Conservation (phyloP, 768 basidiomycete genomes). For the Amyloporia xantha region DNA sequence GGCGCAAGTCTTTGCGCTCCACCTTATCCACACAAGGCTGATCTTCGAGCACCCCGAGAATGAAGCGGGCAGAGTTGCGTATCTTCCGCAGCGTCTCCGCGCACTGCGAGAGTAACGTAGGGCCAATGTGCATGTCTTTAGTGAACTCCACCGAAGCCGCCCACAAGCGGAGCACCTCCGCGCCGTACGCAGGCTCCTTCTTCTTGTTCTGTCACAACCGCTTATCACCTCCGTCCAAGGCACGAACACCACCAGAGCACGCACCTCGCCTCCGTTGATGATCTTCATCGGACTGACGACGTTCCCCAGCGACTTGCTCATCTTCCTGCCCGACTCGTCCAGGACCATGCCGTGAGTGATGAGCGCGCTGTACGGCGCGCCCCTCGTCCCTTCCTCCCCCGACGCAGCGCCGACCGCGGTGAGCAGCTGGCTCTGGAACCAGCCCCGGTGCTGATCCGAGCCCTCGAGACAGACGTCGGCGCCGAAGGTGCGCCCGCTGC, state of each 20-base stretch:
- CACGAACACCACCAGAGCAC: constrained; percentile 12
- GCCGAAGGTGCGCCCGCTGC: constrained; percentile 28
- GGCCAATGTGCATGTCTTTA: constrained; percentile 82
- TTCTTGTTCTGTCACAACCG: constrained; percentile 46
- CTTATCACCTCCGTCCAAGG: constrained; percentile 1
- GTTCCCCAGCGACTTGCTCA: constrained; percentile 97
- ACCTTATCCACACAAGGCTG: constrained; percentile 31
- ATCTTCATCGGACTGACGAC: constrained; percentile 80
- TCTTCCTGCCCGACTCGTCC: constrained; percentile 84
- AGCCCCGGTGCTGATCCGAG: constrained; percentile 95
- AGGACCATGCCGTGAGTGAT: constrained; percentile 98
- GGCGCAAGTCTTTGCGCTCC: constrained; percentile 42
- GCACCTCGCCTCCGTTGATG: constrained; percentile 70
- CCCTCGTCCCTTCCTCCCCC: constrained; percentile 19
- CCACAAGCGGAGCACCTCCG: constrained; percentile 87
- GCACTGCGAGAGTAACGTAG: constrained; percentile 66
- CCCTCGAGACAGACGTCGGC: constrained; percentile 94
- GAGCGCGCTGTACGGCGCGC: constrained; percentile 64
- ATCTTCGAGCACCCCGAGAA: constrained; percentile 70
- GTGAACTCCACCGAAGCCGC: constrained; percentile 87
- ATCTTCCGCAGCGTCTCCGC: constrained; percentile 76
- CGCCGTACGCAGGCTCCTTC: constrained; percentile 73
- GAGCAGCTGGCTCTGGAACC: constrained; percentile 95
- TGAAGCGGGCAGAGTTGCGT: constrained; percentile 80
- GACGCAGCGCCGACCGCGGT: constrained; percentile 60